phyloP scores from a whole-genome alignment of 2,329 filamentous ascomycete species.

The Endocalyx cinctus region DNA sequence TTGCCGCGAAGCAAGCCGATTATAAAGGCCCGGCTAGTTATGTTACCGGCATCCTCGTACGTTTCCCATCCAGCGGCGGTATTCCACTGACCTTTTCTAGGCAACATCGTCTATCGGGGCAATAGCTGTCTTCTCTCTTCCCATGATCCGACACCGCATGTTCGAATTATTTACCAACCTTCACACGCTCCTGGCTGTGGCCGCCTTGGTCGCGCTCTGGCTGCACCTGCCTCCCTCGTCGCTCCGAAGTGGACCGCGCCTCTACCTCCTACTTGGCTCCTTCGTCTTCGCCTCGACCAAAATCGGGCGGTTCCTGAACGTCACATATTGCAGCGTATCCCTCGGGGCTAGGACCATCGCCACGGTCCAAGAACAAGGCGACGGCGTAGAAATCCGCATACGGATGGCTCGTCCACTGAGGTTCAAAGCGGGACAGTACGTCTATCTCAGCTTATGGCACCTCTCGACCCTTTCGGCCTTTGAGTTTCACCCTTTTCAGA shows the following conservation, averaged over 20 bases:
- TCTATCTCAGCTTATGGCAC: background rate
- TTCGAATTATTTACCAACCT: slow-evolving; percentile 3
- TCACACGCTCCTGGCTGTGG: slow-evolving; percentile 1
- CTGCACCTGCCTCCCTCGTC: background rate
- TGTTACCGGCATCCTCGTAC: slow-evolving; percentile 1
- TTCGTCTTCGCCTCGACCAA: too few species aligned
- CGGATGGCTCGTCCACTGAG: background rate
- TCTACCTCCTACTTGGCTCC: background rate
- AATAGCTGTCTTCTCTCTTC: background rate
- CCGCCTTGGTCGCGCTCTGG: background rate
- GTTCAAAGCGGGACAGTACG: background rate
- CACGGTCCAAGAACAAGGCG: too few species aligned
- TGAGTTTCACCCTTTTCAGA: background rate
- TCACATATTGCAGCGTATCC: background rate
- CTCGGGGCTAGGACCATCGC: background rate
- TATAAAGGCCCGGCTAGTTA: background rate
- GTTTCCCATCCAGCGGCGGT: background rate
- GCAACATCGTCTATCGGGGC: background rate
- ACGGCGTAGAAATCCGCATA: background rate
- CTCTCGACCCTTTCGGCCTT: background rate
- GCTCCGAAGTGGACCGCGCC: background rate
- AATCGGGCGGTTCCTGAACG: too few species aligned
- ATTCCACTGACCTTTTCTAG: background rate
- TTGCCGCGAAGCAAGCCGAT: background rate
- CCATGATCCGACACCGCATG: background rate